Percentiles rank a stretch among this genome's conserved stretches.
phyloP scores from a whole-genome alignment of 768 basidiomycete genomes.

The Clavaria fumosa region DNA sequence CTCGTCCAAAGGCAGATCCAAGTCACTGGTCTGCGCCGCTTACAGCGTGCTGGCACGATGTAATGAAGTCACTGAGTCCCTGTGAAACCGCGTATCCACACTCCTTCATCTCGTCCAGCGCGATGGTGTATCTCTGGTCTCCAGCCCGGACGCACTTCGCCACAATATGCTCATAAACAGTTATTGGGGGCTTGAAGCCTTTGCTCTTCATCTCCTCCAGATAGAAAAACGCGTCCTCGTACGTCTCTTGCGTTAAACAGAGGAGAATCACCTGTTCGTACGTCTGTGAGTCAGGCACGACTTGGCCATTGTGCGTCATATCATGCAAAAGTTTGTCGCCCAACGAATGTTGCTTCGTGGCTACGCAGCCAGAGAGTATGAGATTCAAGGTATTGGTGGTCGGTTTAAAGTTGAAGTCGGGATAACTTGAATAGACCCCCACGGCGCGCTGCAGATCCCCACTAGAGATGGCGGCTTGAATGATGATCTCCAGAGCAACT shows the following conservation, averaged over 20 bases:
- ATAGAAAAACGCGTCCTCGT: constrained; percentile 82
- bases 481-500: constrained; percentile 46
- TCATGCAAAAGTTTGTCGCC: constrained; percentile 55
- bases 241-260: constrained; percentile 52
- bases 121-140: constrained; percentile 50
- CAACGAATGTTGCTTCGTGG: constrained; percentile 42
- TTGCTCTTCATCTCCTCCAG: constrained; percentile 76
- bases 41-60: no score
- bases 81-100: constrained; percentile 29
- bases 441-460: constrained; percentile 65
- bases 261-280: constrained; percentile 56
- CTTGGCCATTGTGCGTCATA: constrained; percentile 34
- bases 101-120: constrained; percentile 56
- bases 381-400: constrained; percentile 52
- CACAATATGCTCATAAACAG: constrained; percentile 45
- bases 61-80: background rate
- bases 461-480: constrained; percentile 43
- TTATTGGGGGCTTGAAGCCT: constrained; percentile 29
- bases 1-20: no score
- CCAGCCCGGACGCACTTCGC: constrained; percentile 36
- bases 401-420: constrained; percentile 39
- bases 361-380: constrained; percentile 51
- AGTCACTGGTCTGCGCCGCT: no score
- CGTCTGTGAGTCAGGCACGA: constrained; percentile 42
- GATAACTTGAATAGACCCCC: constrained; percentile 53